These are phyloP conservation scores for Cyclocybe cylindracea DNA, from an alignment of 768 basidiomycete species.

Conservation along the genomic window DNA sequence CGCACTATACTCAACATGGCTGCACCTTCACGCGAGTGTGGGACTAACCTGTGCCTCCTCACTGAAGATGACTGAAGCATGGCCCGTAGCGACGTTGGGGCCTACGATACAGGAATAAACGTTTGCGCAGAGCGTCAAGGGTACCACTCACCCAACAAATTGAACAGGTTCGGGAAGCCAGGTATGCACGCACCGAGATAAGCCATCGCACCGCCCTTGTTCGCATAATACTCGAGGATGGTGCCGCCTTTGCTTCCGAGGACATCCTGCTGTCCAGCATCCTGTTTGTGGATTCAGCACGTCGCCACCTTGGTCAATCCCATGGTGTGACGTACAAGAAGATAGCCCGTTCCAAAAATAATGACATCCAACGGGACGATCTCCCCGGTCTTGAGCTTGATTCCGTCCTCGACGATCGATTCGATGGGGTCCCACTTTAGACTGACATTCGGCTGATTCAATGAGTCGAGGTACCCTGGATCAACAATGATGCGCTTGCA, in stretches of 20 bases:
- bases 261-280: conserved; percentile 34
- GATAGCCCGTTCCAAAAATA: conserved; percentile 58
- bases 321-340: conserved; percentile 34
- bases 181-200: conserved; percentile 56
- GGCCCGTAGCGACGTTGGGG: conserved; percentile 59
- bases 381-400: conserved; percentile 49
- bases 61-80: conserved; percentile 57
- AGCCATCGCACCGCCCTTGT: conserved; percentile 50
- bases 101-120: conserved; percentile 28
- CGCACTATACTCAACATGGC: conserved; percentile 6
- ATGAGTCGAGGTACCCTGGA: conserved; percentile 53
- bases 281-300: conserved; percentile 24
- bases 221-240: conserved; percentile 45
- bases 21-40: conserved; percentile 15
- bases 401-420: conserved; percentile 48
- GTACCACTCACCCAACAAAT: conserved; percentile 41
- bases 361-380: conserved; percentile 56
- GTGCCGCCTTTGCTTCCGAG: conserved; percentile 43
- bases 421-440: conserved; percentile 51
- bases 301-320: not conserved
- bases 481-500: conserved; percentile 68
- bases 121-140: conserved; percentile 8
- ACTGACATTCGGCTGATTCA: conserved; percentile 54
- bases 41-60: conserved; percentile 53
- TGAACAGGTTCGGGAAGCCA: conserved; percentile 57